These are phyloP conservation scores for Saccharata proteae DNA, from an alignment of 2,329 filamentous ascomycete genomes.

Conservation along the genomic window DNA sequence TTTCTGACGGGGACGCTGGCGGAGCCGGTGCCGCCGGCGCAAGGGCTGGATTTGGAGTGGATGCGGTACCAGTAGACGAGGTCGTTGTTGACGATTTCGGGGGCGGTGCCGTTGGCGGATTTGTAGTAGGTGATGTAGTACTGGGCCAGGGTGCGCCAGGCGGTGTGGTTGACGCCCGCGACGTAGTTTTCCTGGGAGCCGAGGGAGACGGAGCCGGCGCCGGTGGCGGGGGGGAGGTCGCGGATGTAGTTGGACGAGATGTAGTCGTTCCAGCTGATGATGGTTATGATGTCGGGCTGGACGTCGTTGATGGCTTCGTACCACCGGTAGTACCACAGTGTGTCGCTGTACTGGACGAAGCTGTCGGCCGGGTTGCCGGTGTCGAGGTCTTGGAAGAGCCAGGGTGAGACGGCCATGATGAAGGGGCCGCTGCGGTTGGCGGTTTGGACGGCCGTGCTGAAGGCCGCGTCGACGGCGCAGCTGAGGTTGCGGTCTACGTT, in stretches of 20 bases:
- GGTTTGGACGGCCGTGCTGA: slow-evolving; percentile 21
- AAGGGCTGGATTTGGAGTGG: slow-evolving; percentile 22
- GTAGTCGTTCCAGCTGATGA: slow-evolving; percentile 29
- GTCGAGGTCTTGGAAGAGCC: slow-evolving; percentile 29
- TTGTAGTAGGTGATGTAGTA: slow-evolving; percentile 25
- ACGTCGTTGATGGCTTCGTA: slow-evolving; percentile 13
- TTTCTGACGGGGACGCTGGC: slow-evolving; percentile 13
- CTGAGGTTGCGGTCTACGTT: slow-evolving; percentile 5
- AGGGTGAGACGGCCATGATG: slow-evolving; percentile 27
- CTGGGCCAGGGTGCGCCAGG: slow-evolving; percentile 26
- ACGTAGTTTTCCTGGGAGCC: slow-evolving; percentile 23
- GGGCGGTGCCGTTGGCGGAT: slow-evolving; percentile 18
- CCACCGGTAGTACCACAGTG: slow-evolving; percentile 22
- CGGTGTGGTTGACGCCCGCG: slow-evolving; percentile 22
- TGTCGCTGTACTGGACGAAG: slow-evolving; percentile 26
- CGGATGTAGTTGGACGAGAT: slow-evolving; percentile 28
- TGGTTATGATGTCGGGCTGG: slow-evolving; percentile 27
- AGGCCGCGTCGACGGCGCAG: slow-evolving; percentile 17
- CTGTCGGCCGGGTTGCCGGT: slow-evolving; percentile 16
- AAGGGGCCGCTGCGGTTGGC: slow-evolving; percentile 24
- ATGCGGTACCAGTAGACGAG: slow-evolving; percentile 28
- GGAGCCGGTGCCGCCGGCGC: slow-evolving; percentile 18
- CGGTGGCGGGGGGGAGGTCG: slow-evolving; percentile 20
- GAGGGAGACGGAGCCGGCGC: slow-evolving; percentile 7
- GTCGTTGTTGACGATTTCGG: slow-evolving; percentile 21